Evolutionary conservation across 208 protist genomes (phyloP), one percentile per base, ranked within the genome.

Genomic region (Trypanosomatidae sp.): DNA sequence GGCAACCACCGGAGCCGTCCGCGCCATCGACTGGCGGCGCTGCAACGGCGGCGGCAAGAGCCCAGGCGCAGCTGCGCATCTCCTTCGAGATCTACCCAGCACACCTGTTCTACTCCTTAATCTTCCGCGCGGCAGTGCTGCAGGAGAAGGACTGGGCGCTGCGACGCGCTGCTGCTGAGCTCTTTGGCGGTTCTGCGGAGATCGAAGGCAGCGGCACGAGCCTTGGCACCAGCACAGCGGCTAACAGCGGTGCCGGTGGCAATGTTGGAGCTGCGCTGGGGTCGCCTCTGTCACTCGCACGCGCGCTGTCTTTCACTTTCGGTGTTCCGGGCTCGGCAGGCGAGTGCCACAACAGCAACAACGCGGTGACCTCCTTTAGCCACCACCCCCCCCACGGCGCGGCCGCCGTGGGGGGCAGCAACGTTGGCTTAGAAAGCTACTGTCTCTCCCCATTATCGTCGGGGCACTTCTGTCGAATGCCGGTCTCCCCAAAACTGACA

Each of bases 51-150:
- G 8, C 62, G 1, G 28, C 41, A 19, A 67, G 33, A 39, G 49
- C 71, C n/a, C 60, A 44, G 62, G 49, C 68, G 8, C 68, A 71
- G 44, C 13, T 85, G 39, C 73, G 81, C 62, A 73, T 91, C 3
- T 83, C 79, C 36, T 83, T 88, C 41, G 83, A 89, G 60, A 55
- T 91, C 4, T 85, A 85, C 64, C 87, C 81, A 0, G 87, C 87
- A 0, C 60, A 77, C 55, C 19, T 74, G 15, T 89, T 89, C 69
- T 91, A 91, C 71, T 62, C 71, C 3, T 76, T 73, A n/a, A 44
- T 87, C 3, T 71, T 82, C 28, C 80, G 77, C 3, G 66, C 60
- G 0, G 62, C 66, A 7, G 68, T 88, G 8, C 66, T 91, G 46
- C 87, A 91, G 62, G 72, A 84, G 59, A 91, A 91, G 74, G 84